These are phyloP conservation scores for Pseudogymnoascus sp. DNA, from an alignment of 2,329 filamentous ascomycete species.

Conservation along the genomic window DNA sequence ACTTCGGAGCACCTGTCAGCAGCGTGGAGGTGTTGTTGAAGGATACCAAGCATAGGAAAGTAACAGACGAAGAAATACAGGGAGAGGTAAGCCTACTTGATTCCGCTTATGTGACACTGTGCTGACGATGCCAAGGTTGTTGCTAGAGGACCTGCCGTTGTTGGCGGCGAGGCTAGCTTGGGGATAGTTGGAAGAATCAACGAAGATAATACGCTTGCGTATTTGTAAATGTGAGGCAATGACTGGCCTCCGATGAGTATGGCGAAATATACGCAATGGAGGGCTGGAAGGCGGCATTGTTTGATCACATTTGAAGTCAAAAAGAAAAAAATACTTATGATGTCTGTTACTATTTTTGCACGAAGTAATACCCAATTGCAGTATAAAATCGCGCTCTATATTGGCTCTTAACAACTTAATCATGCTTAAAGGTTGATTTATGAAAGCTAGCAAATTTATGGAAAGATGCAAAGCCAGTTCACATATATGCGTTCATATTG, in stretches of 20 bases:
- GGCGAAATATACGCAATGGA: not conserved
- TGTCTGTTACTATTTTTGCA: not conserved
- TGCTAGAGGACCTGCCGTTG: constrained; percentile 66
- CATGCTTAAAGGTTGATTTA: not conserved
- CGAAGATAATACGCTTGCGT: constrained; percentile 66
- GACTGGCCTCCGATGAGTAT: not conserved
- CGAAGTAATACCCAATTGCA: constrained; percentile 1
- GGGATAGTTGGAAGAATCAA: constrained; percentile 59
- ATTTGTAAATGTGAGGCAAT: constrained; percentile 20
- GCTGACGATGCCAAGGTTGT: constrained; percentile 47
- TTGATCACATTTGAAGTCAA: not conserved
- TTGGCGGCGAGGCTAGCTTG: constrained; percentile 56
- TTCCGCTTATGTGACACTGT: not conserved
- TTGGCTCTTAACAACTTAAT: not conserved
- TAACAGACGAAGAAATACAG: constrained; percentile 52
- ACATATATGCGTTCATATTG: not conserved
- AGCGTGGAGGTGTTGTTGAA: constrained; percentile 71
- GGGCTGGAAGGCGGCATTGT: not conserved
- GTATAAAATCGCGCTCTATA: not conserved
- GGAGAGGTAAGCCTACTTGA: constrained; percentile 51
- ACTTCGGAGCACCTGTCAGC: constrained; percentile 78
- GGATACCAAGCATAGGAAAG: constrained; percentile 53
- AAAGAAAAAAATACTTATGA: not conserved
- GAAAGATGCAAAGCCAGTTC: not conserved
- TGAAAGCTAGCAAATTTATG: not conserved